Base-by-base conservation (phyloP, 345 rosid species). In the Firmiana major region DNA sequence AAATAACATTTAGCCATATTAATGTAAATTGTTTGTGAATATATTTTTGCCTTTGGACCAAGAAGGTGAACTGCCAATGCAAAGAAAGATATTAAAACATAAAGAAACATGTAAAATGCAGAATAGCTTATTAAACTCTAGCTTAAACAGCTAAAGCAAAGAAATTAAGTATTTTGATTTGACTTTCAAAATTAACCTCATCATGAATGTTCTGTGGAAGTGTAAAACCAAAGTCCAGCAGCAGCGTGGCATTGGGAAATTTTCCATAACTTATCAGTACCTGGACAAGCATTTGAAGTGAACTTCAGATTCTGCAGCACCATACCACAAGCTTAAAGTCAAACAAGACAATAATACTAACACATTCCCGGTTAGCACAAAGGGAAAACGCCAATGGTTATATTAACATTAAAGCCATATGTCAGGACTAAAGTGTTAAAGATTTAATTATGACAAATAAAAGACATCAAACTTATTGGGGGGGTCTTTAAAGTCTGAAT, bases 201-300 rank as follows among this genome's bases (percentile, higher is more conserved):
- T 93, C 97, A 74, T 88, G 83, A 48, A 71, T 85, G 84, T 93
- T 94, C 81, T 81, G 59, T n/a, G 91, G 86, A 78, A 91, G 81
- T 9, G 94, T 84, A 84, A 94, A 94, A 62, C 97, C 98, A 31
- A 88, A 94, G 78, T 93, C 97, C 84, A 89, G 82, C 79, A 91
- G 80, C 83, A 94, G 87, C 67, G 86, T 81, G 19, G 94, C 90
- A 88, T 94, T 94, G 70, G 97, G 73, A 84, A 89, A 81, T 77
- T 88, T 87, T 38, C 98, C 98, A 45, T 94, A 93, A 19, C 84
- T 83, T 80, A 94, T 88, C 74, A 86, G 71, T 62, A 94, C 90
- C 97, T 93, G 75, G 42, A 71, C 54, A 80, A 80, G 43, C 46
- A 67, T 49, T 77, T 69, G 54, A 57, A 78, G 31, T 65, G 54